Conservation (phyloP, 768 basidiomycete species). For the Sporobolomyces phaffii region DNA sequence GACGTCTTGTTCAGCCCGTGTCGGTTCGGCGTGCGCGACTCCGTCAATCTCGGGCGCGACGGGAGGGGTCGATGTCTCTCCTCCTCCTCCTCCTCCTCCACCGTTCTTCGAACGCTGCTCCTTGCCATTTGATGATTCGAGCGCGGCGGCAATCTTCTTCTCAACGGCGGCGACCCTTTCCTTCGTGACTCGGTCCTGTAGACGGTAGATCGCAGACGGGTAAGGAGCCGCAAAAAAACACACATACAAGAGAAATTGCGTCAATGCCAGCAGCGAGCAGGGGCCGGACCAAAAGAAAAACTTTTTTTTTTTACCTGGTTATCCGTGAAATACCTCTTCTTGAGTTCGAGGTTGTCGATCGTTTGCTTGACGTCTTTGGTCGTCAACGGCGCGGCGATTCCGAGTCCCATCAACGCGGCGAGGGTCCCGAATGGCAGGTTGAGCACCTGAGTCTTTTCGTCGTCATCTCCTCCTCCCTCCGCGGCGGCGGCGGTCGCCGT, state of each 20-base stretch:
- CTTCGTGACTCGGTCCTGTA: constrained; percentile 40
- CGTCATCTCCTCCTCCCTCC: no score
- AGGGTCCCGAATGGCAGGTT: constrained; percentile 81
- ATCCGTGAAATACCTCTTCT: constrained; percentile 90
- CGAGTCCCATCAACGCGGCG: constrained; percentile 74
- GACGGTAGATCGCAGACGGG: no score
- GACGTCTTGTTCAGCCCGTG: constrained; percentile 6
- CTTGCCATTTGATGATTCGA: constrained; percentile 51
- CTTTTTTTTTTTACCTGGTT: no score
- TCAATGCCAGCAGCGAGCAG: no score
- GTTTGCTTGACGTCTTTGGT: constrained; percentile 70
- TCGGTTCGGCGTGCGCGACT: constrained; percentile 6
- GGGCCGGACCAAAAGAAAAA: no score
- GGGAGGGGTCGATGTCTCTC: not conserved
- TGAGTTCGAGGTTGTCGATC: constrained; percentile 81
- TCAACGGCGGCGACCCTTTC: constrained; percentile 40
- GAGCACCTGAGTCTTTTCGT: no score
- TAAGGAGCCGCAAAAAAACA: not conserved
- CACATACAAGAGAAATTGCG: constrained; percentile 44
- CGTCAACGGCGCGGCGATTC: constrained; percentile 81
- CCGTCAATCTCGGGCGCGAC: constrained; percentile 8
- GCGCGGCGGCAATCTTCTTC: constrained; percentile 72
- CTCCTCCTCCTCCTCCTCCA: no score
- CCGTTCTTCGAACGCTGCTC: no score
- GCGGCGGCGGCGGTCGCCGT: no score